These are phyloP conservation scores for Suillus sp. DNA, from an alignment of 768 basidiomycete species.

Conservation along the genomic window DNA sequence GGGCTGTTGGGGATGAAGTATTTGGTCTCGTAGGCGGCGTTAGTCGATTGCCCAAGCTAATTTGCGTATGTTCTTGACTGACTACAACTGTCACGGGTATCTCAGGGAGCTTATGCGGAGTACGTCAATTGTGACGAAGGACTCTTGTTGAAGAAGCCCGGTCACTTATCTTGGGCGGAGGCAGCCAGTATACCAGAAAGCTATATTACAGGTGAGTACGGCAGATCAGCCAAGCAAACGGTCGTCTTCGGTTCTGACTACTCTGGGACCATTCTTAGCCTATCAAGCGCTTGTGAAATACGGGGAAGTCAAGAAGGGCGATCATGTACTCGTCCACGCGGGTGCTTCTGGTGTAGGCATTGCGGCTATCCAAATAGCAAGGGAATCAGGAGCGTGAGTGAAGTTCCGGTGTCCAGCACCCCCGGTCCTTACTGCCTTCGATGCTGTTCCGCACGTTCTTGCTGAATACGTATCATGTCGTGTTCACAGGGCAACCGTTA, in stretches of 20 bases:
- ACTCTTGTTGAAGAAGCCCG: constrained; percentile 75
- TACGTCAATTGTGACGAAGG: constrained; percentile 69
- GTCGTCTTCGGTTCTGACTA: constrained; percentile 9
- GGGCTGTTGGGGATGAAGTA: constrained; percentile 70
- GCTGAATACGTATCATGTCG: constrained; percentile 13
- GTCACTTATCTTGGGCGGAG: constrained; percentile 74
- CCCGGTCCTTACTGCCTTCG: constrained; percentile 9
- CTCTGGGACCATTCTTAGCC: constrained; percentile 38
- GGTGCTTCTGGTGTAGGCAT: constrained; percentile 91
- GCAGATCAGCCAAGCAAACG: constrained; percentile 11
- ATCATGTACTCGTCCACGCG: constrained; percentile 85
- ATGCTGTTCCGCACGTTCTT: constrained; percentile 10
- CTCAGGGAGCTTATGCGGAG: constrained; percentile 88
- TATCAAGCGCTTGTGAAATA: constrained; percentile 67
- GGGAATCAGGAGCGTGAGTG: constrained; percentile 70
- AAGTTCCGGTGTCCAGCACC: background rate
- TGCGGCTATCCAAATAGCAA: constrained; percentile 85
- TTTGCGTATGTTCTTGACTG: constrained; percentile 6
- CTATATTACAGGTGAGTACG: constrained; percentile 74
- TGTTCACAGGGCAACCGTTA: constrained; percentile 59
- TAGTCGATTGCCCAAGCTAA: constrained; percentile 31
- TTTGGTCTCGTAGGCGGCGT: constrained; percentile 82
- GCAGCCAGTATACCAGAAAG: constrained; percentile 89
- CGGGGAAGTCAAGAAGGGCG: constrained; percentile 66
- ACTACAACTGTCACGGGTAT: background rate